Evolutionary conservation across 2,329 filamentous ascomycete species (phyloP).

Genomic region (Ophiostoma quercus): DNA sequence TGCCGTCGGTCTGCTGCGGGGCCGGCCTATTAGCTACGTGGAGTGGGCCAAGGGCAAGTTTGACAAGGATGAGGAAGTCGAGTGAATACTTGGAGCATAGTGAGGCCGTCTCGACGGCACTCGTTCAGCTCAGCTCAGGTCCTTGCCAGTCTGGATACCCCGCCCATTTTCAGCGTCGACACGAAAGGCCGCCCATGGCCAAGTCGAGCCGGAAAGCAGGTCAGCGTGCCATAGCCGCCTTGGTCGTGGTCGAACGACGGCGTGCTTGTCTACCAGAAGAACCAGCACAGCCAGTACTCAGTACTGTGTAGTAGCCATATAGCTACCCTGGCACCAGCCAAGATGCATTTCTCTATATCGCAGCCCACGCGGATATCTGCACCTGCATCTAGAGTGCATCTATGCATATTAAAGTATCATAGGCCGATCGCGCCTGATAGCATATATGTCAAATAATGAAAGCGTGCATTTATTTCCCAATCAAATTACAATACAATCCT

Average conservation of each 20-base stretch:
- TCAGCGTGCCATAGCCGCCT: neutral
- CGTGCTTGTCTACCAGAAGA: neutral
- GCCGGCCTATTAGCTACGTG: conserved; percentile 69
- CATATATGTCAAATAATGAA: neutral
- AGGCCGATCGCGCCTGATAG: neutral
- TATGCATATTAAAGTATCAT: neutral
- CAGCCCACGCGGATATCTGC: neutral
- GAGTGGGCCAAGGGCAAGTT: conserved; percentile 50
- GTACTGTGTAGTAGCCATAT: neutral
- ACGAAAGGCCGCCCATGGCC: neutral
- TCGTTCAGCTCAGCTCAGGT: neutral
- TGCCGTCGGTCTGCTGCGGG: conserved; percentile 60
- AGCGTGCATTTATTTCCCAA: neutral
- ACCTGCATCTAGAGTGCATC: neutral
- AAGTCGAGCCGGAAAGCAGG: neutral
- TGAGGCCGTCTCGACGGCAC: neutral
- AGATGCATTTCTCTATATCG: neutral
- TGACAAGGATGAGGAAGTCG: neutral
- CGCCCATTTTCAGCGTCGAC: neutral
- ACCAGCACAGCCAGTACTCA: neutral
- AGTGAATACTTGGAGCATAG: neutral
- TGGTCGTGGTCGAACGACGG: neutral
- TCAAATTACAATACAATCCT: neutral
- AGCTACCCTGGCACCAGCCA: neutral
- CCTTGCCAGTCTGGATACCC: neutral